Evolutionary conservation across 2,329 filamentous ascomycete species (phyloP).

Genomic region (Neoarthrinium moseri): DNA sequence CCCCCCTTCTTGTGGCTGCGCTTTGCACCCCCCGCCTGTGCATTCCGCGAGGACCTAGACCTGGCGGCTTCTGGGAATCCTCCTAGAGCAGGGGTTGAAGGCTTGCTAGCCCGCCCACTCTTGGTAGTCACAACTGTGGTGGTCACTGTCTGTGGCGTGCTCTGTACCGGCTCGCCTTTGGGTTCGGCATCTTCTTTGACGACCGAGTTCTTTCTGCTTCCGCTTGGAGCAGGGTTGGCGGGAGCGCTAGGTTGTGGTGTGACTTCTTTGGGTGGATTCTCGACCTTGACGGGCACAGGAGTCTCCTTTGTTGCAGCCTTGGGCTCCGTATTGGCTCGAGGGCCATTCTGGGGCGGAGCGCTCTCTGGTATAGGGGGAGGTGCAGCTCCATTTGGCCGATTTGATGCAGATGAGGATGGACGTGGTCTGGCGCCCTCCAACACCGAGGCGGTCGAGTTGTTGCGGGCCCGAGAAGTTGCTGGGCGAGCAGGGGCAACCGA

Average conservation of each 20-base stretch:
- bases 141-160: constrained; percentile 33
- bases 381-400: constrained; percentile 55
- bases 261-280: constrained; percentile 31
- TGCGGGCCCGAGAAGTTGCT: constrained; percentile 68
- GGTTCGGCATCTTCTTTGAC: constrained; percentile 46
- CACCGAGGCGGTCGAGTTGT: constrained; percentile 67
- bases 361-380: constrained; percentile 37
- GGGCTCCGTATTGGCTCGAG: constrained; percentile 38
- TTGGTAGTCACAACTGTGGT: constrained; percentile 56
- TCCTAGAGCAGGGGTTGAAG: constrained; percentile 61
- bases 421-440: constrained; percentile 53
- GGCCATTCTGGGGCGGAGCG: constrained; percentile 25
- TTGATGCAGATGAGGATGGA: constrained; percentile 60
- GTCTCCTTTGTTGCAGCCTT: constrained; percentile 54
- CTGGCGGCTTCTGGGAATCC: constrained; percentile 58
- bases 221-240: constrained; percentile 24
- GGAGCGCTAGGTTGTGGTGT: constrained; percentile 22
- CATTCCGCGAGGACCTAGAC: constrained; percentile 52
- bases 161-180: constrained; percentile 38
- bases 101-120: constrained; percentile 65
- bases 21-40: constrained; percentile 38
- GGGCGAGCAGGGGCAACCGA: constrained; percentile 56
- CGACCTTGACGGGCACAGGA: constrained; percentile 33
- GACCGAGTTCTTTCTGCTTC: constrained; percentile 36
- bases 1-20: constrained; percentile 61